These are phyloP conservation scores for Podaxis sp. DNA, from an alignment of 768 basidiomycete genomes.

Conservation along the genomic window DNA sequence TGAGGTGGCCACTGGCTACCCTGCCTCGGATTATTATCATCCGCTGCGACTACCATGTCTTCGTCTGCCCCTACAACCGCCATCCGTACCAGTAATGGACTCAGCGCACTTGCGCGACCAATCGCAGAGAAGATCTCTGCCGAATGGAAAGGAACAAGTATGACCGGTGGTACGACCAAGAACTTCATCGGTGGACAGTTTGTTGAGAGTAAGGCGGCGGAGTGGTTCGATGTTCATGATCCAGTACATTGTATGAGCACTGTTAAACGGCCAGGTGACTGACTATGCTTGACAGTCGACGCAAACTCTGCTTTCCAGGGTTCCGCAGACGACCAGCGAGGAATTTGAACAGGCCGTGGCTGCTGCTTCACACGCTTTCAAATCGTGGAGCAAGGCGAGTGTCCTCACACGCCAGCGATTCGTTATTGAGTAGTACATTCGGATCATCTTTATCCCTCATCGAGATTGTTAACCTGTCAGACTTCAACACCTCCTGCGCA, in stretches of 20 bases:
- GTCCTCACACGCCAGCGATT: slow-evolving; percentile 85
- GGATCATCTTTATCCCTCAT: background rate
- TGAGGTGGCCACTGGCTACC: too few relatives aligned
- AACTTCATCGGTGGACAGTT: slow-evolving; percentile 92
- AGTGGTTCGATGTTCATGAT: slow-evolving; percentile 87
- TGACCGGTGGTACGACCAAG: slow-evolving; percentile 83
- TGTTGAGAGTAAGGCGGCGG: slow-evolving; percentile 67
- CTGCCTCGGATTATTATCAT: too few relatives aligned
- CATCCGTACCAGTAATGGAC: slow-evolving; percentile 31
- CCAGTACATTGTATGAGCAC: slow-evolving; percentile 52
- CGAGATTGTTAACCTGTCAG: slow-evolving; percentile 32
- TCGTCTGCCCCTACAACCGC: slow-evolving; percentile 41
- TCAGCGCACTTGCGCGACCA: slow-evolving; percentile 51
- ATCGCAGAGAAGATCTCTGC: slow-evolving; percentile 72
- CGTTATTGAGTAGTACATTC: slow-evolving; percentile 83
- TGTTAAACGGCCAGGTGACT: background rate
- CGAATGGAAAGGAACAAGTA: slow-evolving; percentile 85
- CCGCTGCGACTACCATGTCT: slow-evolving; percentile 23
- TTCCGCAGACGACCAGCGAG: slow-evolving; percentile 78
- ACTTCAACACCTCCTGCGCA: slow-evolving; percentile 80
- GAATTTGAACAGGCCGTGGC: slow-evolving; percentile 85
- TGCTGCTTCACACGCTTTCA: slow-evolving; percentile 81
- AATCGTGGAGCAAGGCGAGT: slow-evolving; percentile 84
- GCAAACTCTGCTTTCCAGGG: slow-evolving; percentile 82
- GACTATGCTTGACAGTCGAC: slow-evolving; percentile 49